Base-by-base conservation (phyloP, 768 basidiomycete genomes). In the Neoboletus brunneissimus region DNA sequence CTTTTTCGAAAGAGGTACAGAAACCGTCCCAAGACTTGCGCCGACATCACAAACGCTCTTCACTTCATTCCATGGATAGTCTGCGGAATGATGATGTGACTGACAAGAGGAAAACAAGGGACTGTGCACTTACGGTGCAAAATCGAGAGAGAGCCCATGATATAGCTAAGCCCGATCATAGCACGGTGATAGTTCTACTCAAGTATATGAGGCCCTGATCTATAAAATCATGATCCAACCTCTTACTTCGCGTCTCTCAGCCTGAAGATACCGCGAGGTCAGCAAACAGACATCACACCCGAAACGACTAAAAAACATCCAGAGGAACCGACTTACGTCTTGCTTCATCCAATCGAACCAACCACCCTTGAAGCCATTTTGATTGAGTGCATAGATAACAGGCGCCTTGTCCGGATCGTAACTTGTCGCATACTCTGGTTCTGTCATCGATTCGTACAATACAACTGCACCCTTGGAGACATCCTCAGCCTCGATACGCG, bases 21-120 rank as follows among this genome's bases (percentile, higher is more conserved):
- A 70, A n/a, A 72, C 53, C 1, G 65, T 61, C 6, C 71, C 71
- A 5, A 67, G 27, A n/a, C 71, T 65, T 12, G 70, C 63, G 5
- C 71, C 71, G 22, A 72, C 56, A 47, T 72, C 71, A 12, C 67
- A 66, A 34, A 74, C 55, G 10, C 64, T 63, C 31, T 62, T 54
- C 25, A 64, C 54, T 48, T 57, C 59, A 54, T 60, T 34, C 72
- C 72, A 59, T 29, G 67, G 62, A 58, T 64, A 59, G 42, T 70
- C 64, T 71, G 22, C 5, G 7, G 34, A 55, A 23, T 11, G 18
- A 45, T 18, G n/a, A 4, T 8, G 13, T 29, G 22, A 15, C 5
- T 16, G 0, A 23, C 8, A 15, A 12, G 12, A 52, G 1, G 3
- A 50, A 37, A 31, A 8, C 35, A 35, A 48, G n/a, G 11, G 11